Evolutionary conservation across 768 basidiomycete species (phyloP).

Genomic region (Collybiopsis luxurians): DNA sequence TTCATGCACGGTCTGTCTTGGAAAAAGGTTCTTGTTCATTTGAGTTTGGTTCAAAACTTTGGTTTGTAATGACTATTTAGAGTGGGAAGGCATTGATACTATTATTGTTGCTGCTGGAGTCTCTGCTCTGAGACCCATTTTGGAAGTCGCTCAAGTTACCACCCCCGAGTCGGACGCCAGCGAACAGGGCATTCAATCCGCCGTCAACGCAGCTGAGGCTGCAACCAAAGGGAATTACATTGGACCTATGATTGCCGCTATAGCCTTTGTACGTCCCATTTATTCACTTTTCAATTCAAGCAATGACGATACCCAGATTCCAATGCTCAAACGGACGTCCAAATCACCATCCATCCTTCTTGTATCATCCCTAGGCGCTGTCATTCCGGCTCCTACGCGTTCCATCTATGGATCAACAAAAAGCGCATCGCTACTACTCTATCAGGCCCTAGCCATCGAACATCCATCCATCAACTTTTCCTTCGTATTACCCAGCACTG

Average conservation of each 20-base stretch:
- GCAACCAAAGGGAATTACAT: conserved; percentile 65
- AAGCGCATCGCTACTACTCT: conserved; percentile 72
- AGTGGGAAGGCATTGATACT: conserved; percentile 82
- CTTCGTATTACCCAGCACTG: conserved; percentile 61
- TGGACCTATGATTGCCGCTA: conserved; percentile 67
- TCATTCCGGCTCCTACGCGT: conserved; percentile 84
- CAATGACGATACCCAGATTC: conserved; percentile 50
- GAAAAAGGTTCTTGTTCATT: conserved; percentile 42
- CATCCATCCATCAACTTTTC: conserved; percentile 68
- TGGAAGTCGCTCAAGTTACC: conserved; percentile 49
- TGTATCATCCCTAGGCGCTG: conserved; percentile 73
- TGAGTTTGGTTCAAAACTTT: background rate
- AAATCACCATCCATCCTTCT: conserved; percentile 71
- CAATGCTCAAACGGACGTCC: conserved; percentile 65
- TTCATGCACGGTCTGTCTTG: conserved; percentile 51
- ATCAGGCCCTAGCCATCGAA: conserved; percentile 77
- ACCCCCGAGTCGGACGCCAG: conserved; percentile 22
- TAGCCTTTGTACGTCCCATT: conserved; percentile 59
- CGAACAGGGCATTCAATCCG: conserved; percentile 55
- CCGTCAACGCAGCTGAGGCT: conserved; percentile 52
- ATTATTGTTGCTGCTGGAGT: conserved; percentile 82
- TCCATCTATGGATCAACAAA: conserved; percentile 85
- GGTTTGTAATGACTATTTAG: conserved; percentile 33
- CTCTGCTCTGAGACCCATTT: conserved; percentile 73
- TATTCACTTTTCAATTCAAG: background rate